A percentile compares a stretch with the other conserved stretches of the same genome.
Conservation (phyloP, 148 eudicot genomes). For the Heliamphora exappendiculata region DNA sequence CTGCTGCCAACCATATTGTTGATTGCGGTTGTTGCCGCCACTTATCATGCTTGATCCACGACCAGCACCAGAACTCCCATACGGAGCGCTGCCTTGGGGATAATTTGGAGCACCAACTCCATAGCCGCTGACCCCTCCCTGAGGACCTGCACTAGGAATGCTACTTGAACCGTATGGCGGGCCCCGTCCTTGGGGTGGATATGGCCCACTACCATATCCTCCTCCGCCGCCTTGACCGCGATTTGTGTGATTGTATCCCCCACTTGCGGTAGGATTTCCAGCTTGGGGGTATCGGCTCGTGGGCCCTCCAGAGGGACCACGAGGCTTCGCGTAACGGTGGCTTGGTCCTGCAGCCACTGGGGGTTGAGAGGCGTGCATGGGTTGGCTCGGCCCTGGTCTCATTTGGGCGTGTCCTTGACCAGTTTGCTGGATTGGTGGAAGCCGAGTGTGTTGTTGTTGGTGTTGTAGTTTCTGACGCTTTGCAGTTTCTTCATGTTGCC, state of each 20-base stretch:
- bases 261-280: conserved; percentile 40
- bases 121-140: conserved; percentile 55
- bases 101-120: conserved; percentile 35
- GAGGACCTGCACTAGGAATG: conserved; percentile 40
- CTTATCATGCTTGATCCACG: conserved; percentile 48
- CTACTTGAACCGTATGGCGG: conserved; percentile 48
- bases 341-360: conserved; percentile 46
- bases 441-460: conserved; percentile 58
- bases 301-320: conserved; percentile 60
- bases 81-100: conserved; percentile 37
- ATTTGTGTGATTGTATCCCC: conserved; percentile 45
- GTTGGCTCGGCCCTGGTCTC: conserved; percentile 53
- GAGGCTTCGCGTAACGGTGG: conserved; percentile 64
- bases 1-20: conserved; percentile 55
- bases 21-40: conserved; percentile 42
- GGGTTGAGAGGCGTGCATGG: conserved; percentile 51
- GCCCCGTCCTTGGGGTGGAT: conserved; percentile 60
- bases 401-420: conserved; percentile 59
- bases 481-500: conserved; percentile 69
- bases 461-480: conserved; percentile 83
- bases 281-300: conserved; percentile 54
- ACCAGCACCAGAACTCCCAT: conserved; percentile 47
- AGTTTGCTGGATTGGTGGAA: conserved; percentile 62
- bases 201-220: conserved; percentile 44
- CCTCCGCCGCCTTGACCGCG: conserved; percentile 50